phyloP scores from a whole-genome alignment of 371 early-diverging fungal genomes.

The Apophysomyces trapeziformis region DNA sequence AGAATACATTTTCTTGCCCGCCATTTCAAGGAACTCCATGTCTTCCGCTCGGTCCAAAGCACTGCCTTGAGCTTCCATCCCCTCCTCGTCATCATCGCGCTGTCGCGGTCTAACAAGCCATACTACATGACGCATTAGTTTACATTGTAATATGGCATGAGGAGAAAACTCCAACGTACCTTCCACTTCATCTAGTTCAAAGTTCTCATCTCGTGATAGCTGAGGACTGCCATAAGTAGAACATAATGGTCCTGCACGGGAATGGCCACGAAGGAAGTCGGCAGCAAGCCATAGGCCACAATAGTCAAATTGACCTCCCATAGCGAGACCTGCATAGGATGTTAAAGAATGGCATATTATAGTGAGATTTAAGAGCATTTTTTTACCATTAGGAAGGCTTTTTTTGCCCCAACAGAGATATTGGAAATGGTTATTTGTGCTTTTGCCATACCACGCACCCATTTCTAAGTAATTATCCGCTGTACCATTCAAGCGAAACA shows the following conservation, averaged over 20 bases:
- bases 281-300: conserved; percentile 82
- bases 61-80: conserved; percentile 49
- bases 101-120: conserved; percentile 70
- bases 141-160: conserved; percentile 17
- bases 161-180: conserved; percentile 44
- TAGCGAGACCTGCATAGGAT: conserved; percentile 55
- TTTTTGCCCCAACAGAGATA: conserved; percentile 83
- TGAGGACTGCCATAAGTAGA: conserved; percentile 72
- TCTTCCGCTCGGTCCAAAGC: conserved; percentile 74
- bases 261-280: conserved; percentile 74
- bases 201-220: conserved; percentile 57
- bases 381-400: conserved; percentile 83
- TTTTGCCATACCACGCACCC: conserved; percentile 36
- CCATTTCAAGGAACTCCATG: conserved; percentile 87
- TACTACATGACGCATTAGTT: conserved; percentile 40
- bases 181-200: conserved; percentile 74
- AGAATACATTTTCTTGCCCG: conserved; percentile 80
- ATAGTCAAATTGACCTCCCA: conserved; percentile 86
- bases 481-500: conserved; percentile 50
- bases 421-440: conserved; percentile 78
- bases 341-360: too few species aligned
- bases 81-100: conserved; percentile 59
- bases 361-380: too few species aligned
- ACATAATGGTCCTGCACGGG: conserved; percentile 69
- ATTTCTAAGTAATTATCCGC: background rate